Base-by-base conservation (phyloP, 768 basidiomycete species). In the Termitomyces sp. region DNA sequence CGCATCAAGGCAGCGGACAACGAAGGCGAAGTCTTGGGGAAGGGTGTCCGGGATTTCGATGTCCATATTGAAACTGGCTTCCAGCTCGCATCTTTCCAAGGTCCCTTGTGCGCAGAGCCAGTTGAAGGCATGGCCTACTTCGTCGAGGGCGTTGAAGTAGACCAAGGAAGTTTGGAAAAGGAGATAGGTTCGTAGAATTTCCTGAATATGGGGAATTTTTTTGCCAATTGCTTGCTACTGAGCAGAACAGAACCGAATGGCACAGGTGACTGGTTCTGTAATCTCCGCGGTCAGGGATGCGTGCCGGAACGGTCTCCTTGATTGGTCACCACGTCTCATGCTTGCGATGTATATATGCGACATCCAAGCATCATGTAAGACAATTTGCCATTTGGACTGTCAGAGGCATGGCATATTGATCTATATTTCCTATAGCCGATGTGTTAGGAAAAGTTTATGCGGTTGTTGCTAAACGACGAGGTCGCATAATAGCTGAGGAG, bases 341-440 rank as follows among this genome's bases (percentile, higher is more conserved):
- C 77, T 99, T 64, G 97, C 97, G 0, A 98, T 98, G 94, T 99
- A 99, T 71, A 88, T 90, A 13, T 99, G 96, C 72, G 95, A 98
- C 68, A 98, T 99, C 55, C 97, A 98, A 74, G 93, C 95, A 1
- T 95, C 96, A 16, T 93, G 95, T 98, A 70, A 68, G 92, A 79
- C 15, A 30, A 30, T 8, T 37, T 30, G 42, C 58, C 48, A 37
- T 48, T 50, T 54, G 49, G 30, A 18, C 44, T 46, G 51, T 42
- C 55, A 36, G 45, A 37, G 45, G 27, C 50, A 54, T 52, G 57
- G 41, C 12, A n/a, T 54, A 30, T 27, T 60, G 54, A 64, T 41
- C 61, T 36, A 58, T 31, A 55, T 8, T 42, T 13, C n/a, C 46
- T 45, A 94, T 44, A 95, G 95, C 93, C 68, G 97, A 99, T 62